phyloP scores from a whole-genome alignment of 2,329 filamentous ascomycete genomes.

The Aspergillus aculeatus region DNA sequence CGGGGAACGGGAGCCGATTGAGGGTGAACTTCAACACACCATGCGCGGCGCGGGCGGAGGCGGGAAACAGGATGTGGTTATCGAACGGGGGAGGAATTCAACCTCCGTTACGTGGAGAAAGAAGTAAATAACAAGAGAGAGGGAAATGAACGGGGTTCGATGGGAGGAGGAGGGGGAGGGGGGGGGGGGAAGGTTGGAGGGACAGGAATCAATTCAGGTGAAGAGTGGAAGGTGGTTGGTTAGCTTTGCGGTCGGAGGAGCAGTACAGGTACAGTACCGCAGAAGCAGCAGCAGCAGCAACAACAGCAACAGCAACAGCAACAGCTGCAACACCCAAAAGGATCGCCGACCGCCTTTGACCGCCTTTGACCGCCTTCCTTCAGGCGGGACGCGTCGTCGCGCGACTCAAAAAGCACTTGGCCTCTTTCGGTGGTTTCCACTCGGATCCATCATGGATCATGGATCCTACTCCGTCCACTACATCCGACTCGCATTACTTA shows the following conservation, averaged over 20 bases:
- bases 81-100: background rate
- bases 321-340: background rate
- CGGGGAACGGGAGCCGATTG: constrained; percentile 21
- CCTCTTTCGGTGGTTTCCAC: background rate
- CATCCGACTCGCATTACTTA: too few relatives aligned
- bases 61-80: background rate
- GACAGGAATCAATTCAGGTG: background rate
- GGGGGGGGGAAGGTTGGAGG: background rate
- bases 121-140: background rate
- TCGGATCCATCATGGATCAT: too few relatives aligned
- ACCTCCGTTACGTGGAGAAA: background rate
- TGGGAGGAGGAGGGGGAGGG: background rate
- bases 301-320: background rate
- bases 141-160: background rate
- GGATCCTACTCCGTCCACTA: too few relatives aligned
- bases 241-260: background rate
- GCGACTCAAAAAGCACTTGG: background rate
- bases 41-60: constrained; percentile 16
- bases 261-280: background rate
- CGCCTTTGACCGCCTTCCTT: background rate
- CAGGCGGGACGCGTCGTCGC: background rate
- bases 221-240: background rate
- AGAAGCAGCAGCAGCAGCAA: background rate
- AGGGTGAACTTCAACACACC: constrained; percentile 20
- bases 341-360: background rate